A percentile compares a stretch with the other conserved stretches of the same genome.
These are phyloP conservation scores for Oryza brachyantha DNA, from an alignment of 176 grass and related monocot genomes.

Conservation along the genomic window DNA sequence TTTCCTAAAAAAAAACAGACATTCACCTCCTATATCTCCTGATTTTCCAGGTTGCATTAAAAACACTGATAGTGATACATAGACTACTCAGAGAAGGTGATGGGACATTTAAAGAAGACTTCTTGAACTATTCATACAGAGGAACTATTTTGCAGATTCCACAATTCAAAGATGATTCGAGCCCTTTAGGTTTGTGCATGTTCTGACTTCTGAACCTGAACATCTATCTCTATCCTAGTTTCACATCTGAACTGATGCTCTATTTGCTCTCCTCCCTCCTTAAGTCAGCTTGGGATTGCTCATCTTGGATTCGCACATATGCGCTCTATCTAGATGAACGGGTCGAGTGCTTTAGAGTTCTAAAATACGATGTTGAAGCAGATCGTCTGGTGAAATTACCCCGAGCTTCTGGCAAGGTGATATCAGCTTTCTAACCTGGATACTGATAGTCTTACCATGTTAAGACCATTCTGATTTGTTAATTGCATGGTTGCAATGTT, in stretches of 20 bases:
- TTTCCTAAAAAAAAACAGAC: too few species aligned
- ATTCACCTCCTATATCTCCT: too few species aligned
- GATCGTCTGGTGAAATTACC: constrained; percentile 74
- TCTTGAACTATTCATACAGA: constrained; percentile 82
- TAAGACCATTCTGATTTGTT: not conserved
- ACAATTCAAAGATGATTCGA: constrained; percentile 89
- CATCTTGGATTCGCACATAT: constrained; percentile 82
- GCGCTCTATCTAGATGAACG: constrained; percentile 81
- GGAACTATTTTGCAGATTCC: constrained; percentile 84
- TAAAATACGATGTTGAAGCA: constrained; percentile 87
- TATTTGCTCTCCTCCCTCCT: not conserved
- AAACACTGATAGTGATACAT: constrained; percentile 91
- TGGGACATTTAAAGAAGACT: constrained; percentile 77
- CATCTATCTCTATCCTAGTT: not conserved
- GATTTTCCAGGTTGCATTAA: constrained; percentile 74
- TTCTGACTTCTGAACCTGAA: not conserved
- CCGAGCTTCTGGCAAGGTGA: constrained; percentile 61
- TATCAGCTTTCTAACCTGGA: not conserved
- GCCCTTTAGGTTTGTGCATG: constrained; percentile 66
- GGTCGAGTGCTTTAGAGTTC: constrained; percentile 72
- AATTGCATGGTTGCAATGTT: constrained; percentile 10
- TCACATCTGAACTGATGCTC: not conserved
- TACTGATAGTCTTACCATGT: not conserved
- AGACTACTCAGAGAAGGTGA: constrained; percentile 86
- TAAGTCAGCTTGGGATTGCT: constrained; percentile 85